These are phyloP conservation scores for Gossypium gossypioides DNA, from an alignment of 441 rosid genomes.

Conservation along the genomic window DNA sequence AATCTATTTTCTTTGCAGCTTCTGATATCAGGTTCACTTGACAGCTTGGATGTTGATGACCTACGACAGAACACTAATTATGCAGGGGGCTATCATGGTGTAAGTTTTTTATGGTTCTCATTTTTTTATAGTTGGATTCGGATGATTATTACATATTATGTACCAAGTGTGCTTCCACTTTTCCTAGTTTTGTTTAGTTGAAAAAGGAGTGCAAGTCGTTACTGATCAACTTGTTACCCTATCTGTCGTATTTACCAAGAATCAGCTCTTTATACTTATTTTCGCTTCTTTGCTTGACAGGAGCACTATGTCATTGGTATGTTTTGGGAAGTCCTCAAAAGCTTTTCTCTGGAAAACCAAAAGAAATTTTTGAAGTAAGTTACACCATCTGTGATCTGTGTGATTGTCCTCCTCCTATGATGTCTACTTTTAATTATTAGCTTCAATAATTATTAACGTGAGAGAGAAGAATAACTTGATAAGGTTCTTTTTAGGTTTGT, in stretches of 20 bases:
- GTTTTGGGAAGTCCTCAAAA: constrained; percentile 90
- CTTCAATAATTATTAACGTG: not conserved
- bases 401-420: not conserved
- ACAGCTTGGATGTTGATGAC: constrained; percentile 93
- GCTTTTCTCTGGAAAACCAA: constrained; percentile 71
- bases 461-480: constrained; percentile 15
- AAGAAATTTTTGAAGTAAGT: constrained; percentile 91
- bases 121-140: not conserved
- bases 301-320: constrained; percentile 88
- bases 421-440: constrained; percentile 1
- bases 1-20: constrained; percentile 47
- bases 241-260: not conserved
- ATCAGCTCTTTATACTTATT: not conserved
- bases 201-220: not conserved
- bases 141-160: not conserved
- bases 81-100: constrained; percentile 82
- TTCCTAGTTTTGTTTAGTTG: not conserved
- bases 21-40: constrained; percentile 91
- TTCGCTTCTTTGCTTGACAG: constrained; percentile 28
- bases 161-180: not conserved
- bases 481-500: constrained; percentile 54
- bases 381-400: not conserved
- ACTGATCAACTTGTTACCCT: not conserved
- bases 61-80: constrained; percentile 65
- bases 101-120: constrained; percentile 26